Evolutionary conservation across 2,329 filamentous ascomycete genomes (phyloP), one percentile per base, ranked within the genome.

Genomic region (Fusarium sp.): DNA sequence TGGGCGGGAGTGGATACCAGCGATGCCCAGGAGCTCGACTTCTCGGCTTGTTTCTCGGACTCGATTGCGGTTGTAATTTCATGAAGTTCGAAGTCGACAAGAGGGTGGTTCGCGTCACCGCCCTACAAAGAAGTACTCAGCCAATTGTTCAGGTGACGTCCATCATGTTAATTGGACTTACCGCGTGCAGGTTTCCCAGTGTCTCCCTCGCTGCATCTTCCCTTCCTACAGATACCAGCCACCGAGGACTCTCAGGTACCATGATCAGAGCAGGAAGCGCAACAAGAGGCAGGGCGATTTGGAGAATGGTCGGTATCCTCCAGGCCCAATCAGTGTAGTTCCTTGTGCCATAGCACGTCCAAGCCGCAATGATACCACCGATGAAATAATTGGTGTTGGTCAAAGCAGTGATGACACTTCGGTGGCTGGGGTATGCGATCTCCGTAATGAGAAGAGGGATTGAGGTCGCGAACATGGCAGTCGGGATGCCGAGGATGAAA

Each of bases 11-110:
- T 68, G 17, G 66, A 55, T 11, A 68, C 42, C 0, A 68, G 56
- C 10, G 50, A 62, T 14, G 66, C 51, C 13, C 48, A 68, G 4
- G 66, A 68, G 11, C 45, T 68, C 1, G 66, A 68, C 28, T 68
- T 51, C 5, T 50, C 52, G 8, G 66, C 66, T 24, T 68, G 56
- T 34, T 68, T 68, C 32, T 68, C 66, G 4, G 56, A 55, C 8
- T 68, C 66, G 11, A 68, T 68, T 5, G 66, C 66, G 18, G 66
- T 68, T 2, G 28, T 68, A 7, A 68, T 68, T 18, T 68, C 66
- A 17, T 68, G 64, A 17, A 68, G 55, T 18, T 68, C 66, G 8
- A 68, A 68, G 17, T 68, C 56, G 26, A 68, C 38, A 7, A 68
- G 64, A 26, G 64, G 56, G 1, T 68, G 66, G 6, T 50, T 68